Percentiles rank a stretch among this genome's conserved stretches.
Conservation (phyloP, 306 rosid species). For the Vicia sativa region DNA sequence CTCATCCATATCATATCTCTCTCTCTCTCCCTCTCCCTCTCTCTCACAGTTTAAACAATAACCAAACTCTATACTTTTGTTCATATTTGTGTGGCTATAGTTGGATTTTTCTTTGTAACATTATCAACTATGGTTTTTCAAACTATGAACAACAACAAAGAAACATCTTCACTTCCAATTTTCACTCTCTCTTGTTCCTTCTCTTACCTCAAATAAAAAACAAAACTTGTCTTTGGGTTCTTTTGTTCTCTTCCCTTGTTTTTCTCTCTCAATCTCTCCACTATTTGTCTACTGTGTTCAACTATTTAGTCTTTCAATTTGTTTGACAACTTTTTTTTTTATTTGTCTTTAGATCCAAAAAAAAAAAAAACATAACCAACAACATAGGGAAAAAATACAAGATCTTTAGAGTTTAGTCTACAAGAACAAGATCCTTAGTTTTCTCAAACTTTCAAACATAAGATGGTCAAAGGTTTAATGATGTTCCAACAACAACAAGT, state of each 20-base stretch:
- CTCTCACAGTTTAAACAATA: slow-evolving; percentile 29
- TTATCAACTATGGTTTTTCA: slow-evolving; percentile 56
- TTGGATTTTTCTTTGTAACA: slow-evolving; percentile 59
- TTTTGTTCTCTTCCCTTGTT: slow-evolving; percentile 33
- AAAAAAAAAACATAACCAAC: slow-evolving; percentile 13
- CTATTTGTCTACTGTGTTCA: slow-evolving; percentile 11
- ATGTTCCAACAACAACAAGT: slow-evolving; percentile 55
- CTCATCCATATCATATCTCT: slow-evolving; percentile 40
- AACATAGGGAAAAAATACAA: slow-evolving; percentile 41
- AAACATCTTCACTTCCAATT: slow-evolving; percentile 44
- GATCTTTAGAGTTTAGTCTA: slow-evolving; percentile 46
- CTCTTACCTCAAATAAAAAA: slow-evolving; percentile 49
- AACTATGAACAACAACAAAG: slow-evolving; percentile 50
- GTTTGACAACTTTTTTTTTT: slow-evolving; percentile 34
- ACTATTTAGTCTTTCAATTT: slow-evolving; percentile 19
- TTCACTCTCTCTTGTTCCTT: slow-evolving; percentile 45
- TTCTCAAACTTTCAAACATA: slow-evolving; percentile 32
- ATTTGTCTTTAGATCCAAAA: slow-evolving; percentile 53
- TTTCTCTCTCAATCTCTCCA: slow-evolving; percentile 31
- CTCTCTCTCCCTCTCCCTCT: slow-evolving; percentile 28
- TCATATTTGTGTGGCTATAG: slow-evolving; percentile 66
- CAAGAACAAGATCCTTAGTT: slow-evolving; percentile 32
- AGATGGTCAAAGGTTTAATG: slow-evolving; percentile 59
- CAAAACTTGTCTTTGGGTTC: slow-evolving; percentile 77
- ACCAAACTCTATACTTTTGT: slow-evolving; percentile 42